Base-by-base conservation (phyloP, 139 green algal genomes). In the Edaphochlamys debaryana region DNA sequence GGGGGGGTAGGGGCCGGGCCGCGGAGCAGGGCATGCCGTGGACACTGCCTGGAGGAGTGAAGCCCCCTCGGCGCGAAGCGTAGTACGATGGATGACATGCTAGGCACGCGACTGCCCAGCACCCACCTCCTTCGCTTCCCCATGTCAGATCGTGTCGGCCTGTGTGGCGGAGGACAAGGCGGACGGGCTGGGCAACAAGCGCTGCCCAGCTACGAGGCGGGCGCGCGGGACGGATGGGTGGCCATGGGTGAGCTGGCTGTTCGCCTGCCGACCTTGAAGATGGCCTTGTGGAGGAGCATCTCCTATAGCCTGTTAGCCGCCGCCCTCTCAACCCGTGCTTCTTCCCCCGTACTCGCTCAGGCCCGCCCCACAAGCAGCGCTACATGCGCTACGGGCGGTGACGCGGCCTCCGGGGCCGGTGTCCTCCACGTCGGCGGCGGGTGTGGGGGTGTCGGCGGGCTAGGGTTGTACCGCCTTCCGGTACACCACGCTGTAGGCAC, bases 341-440 rank as follows among this genome's bases (percentile, higher is more conserved):
- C 45, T 13, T 13, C 45, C 11, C 45, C 45, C 45, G 45, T 13
- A 9, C 45, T 54, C 45, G 9, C 45, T 13, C 76, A 82, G 76
- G 93, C 0, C 95, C 95, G 9, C 86, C 91, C 1, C 94, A 98
- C 87, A 98, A 97, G 92, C 95, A 97, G 91, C 92, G 95, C 30
- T 98, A 94, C 90, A 52, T 97, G 74, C 56, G 41, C 8, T 95
- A 91, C 85, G 37, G 66, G n/a, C n/a, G n/a, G n/a, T n/a, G n/a
- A n/a, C n/a, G n/a, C n/a, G n/a, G n/a, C n/a, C n/a, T n/a, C n/a
- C n/a, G n/a, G n/a, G n/a, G n/a, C n/a, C n/a, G n/a, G n/a, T n/a
- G n/a, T n/a, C 23, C 13, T 11, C 8, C 56, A 29, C 17, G 50
- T 58, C 15, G 50, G 17, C 17, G 50, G 50, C 50, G 17, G 50